Evolutionary conservation across 108 stramenopile genomes (phyloP).

Genomic region (Nannochloropsis gaditana): DNA sequence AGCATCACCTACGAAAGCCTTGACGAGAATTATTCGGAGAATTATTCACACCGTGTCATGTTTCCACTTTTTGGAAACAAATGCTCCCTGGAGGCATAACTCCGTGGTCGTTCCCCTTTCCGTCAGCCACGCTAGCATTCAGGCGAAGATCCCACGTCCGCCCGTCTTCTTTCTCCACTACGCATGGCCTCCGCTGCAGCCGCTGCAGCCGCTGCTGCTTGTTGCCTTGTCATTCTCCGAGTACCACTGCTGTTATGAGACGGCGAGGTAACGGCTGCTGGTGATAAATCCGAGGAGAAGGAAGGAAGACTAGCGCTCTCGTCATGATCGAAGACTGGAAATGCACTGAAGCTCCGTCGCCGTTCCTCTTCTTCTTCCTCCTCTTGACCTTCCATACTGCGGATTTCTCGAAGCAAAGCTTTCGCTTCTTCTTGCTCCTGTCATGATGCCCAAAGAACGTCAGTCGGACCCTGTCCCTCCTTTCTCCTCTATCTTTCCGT

Average conservation of each 20-base stretch:
- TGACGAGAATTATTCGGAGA: too few relatives aligned
- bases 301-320: not conserved
- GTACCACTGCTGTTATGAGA: not conserved
- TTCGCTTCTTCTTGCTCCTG: slow-evolving; percentile 17
- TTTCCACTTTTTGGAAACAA: too few relatives aligned
- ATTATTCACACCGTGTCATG: too few relatives aligned
- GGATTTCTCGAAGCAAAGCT: slow-evolving; percentile 8
- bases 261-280: not conserved
- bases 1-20: too few relatives aligned
- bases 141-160: too few relatives aligned
- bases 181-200: not conserved
- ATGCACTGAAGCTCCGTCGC: not conserved
- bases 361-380: not conserved
- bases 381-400: slow-evolving; percentile 10
- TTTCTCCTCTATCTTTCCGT: not conserved
- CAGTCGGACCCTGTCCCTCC: not conserved
- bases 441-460: not conserved
- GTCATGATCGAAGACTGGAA: not conserved
- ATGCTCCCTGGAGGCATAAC: too few relatives aligned
- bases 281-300: not conserved
- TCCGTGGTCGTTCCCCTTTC: too few relatives aligned
- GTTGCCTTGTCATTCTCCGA: not conserved
- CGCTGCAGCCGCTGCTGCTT: not conserved
- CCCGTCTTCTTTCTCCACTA: not conserved
- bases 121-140: too few relatives aligned